phyloP scores from a whole-genome alignment of 108 stramenopile species.

The Thalassiosira profunda region DNA sequence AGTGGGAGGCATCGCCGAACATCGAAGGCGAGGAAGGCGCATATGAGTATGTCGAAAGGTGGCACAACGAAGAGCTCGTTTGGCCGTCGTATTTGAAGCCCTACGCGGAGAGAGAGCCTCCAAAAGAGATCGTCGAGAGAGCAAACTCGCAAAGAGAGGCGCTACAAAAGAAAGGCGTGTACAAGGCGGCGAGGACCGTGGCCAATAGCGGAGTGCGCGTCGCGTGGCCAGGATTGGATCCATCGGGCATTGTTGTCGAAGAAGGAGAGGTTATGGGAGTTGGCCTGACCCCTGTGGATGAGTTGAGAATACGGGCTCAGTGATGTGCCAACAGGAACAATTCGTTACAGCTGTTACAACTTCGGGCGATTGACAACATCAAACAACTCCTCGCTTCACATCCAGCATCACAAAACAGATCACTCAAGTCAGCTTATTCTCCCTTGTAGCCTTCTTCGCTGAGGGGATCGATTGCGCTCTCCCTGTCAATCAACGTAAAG shows the following conservation, averaged over 20 bases:
- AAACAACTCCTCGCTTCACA: no score
- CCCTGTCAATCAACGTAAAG: constrained; percentile 69
- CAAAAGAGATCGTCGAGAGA: neutral
- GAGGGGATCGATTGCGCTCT: constrained; percentile 32
- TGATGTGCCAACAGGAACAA: no score
- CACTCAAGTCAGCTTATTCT: no score
- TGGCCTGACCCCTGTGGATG: constrained; percentile 20
- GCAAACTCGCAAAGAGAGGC: constrained; percentile 18
- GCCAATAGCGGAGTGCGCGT: constrained; percentile 34
- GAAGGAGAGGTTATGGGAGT: constrained; percentile 36
- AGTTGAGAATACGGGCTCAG: constrained; percentile 12
- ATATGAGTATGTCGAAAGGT: constrained; percentile 23
- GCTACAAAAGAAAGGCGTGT: constrained; percentile 19
- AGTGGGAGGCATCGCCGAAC: constrained; percentile 21
- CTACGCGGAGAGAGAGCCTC: constrained; percentile 12
- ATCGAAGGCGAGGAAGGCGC: constrained; percentile 2
- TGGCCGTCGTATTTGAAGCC: constrained; percentile 26
- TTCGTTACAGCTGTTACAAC: no score
- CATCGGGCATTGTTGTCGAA: neutral
- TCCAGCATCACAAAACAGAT: no score
- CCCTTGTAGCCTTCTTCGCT: neutral
- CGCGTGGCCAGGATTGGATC: constrained; percentile 25
- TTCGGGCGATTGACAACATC: no score
- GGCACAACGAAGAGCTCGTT: constrained; percentile 13
- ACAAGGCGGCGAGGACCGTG: constrained; percentile 31